Evolutionary conservation across 2,329 filamentous ascomycete species (phyloP), one percentile per base, ranked within the genome.

Genomic region (Aspergillus sojae): DNA sequence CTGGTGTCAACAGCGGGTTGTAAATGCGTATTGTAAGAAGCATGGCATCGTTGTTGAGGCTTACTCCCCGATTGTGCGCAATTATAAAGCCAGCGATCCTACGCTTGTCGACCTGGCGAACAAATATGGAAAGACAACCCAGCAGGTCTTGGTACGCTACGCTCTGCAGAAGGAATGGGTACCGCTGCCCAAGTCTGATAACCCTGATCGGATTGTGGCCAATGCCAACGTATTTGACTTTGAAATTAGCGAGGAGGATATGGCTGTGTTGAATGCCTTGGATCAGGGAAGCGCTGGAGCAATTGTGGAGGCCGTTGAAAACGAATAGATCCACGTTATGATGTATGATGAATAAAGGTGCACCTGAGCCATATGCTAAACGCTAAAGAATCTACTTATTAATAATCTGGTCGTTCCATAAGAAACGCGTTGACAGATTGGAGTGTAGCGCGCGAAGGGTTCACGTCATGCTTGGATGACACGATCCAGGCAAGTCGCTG

Each of bases 371-470:
- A 52, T 65, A 56, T 52, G 55, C 34, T 39, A 48, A n/a, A 48
- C 26, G 55, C 36, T 14, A 65, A 57, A 48, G 23, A 28, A 41
- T 52, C 19, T 64, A 19, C 26, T n/a, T 50, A 28, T 74, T 66
- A 75, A 67, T 75, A 74, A 69, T 74, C 71, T 41, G 76, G 77
- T 58, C 74, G 71, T 66, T 80, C 77, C 88, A 98, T 94, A 58
- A 98, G 79, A 72, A 92, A 96, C 61, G 91, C 91, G 77, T 98
- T 97, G 5, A 98, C 90, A 69, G 92, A 94, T 78, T 97, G 94
- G 43, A 98, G 80, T 0, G 94, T 97, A 26, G 91, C 85, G 41
- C 95, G 84, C 66, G 89, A 94, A 0, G 94, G 94, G 74, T 96
- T 96, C 2, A 90, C 91, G 68, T 91, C 88, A 0, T 93, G 90